phyloP scores from a whole-genome alignment of 192 early-diverging fungal genomes.

The Chytriomyces confervae region DNA sequence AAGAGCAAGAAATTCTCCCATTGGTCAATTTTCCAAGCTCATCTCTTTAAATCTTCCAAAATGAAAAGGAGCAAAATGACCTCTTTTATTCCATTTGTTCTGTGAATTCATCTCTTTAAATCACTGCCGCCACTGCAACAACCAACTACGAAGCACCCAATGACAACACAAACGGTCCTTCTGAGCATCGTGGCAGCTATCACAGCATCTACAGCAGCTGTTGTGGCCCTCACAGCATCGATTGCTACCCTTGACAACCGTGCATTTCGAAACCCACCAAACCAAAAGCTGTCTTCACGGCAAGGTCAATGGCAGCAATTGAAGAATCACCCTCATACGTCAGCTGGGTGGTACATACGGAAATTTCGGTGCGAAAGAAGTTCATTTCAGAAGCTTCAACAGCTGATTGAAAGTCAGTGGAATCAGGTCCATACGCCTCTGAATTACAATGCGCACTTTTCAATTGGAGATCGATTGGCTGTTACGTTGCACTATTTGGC shows the following conservation, averaged over 20 bases:
- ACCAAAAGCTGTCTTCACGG: neutral
- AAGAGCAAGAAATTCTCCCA: no score
- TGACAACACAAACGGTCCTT: no score
- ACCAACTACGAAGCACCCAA: no score
- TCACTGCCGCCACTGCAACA: no score
- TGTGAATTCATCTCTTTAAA: no score
- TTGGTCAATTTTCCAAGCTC: no score
- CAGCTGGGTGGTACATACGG: neutral
- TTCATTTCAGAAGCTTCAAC: conserved; percentile 2
- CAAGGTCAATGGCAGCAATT: neutral
- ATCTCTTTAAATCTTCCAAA: no score
- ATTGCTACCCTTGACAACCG: neutral
- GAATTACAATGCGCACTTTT: neutral
- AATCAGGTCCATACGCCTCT: neutral
- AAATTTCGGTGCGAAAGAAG: conserved; percentile 5
- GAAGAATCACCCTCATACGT: neutral
- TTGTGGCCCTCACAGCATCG: no score
- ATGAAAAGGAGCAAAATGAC: no score
- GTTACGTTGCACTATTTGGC: conserved; percentile 17
- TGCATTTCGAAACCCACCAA: neutral
- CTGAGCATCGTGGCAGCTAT: no score
- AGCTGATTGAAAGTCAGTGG: neutral
- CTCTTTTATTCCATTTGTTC: no score
- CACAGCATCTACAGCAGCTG: no score
- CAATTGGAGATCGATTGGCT: neutral